Percentiles rank a stretch among this genome's conserved stretches.
Conservation (phyloP, 73 alveolate genomes). For the Effrenium voratum region DNA sequence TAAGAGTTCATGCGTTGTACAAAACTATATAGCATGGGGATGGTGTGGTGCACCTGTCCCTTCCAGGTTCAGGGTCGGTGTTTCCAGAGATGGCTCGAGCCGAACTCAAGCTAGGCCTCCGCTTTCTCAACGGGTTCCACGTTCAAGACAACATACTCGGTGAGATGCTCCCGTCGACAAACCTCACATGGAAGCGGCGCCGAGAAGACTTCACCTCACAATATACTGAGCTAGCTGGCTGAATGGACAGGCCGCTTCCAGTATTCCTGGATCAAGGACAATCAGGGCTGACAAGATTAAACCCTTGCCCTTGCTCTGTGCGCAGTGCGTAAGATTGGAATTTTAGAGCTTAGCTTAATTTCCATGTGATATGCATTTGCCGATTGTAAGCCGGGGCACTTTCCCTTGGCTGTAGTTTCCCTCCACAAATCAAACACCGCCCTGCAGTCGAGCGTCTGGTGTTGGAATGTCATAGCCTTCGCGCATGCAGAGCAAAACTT, state of each 20-base stretch:
- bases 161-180: conserved; percentile 41
- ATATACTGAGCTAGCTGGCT: neutral
- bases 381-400: no score
- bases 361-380: no score
- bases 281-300: neutral
- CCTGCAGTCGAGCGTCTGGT: conserved; percentile 3
- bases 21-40: no score
- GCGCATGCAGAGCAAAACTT: neutral
- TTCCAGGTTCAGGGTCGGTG: no score
- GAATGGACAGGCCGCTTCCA: conserved; percentile 78
- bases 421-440: no score
- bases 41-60: no score
- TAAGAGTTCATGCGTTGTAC: no score
- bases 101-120: neutral
- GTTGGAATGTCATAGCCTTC: conserved; percentile 71
- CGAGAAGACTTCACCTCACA: neutral
- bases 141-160: conserved; percentile 54
- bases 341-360: neutral
- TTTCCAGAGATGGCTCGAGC: no score
- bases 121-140: conserved; percentile 33
- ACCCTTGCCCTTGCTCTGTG: neutral
- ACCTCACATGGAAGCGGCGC: neutral
- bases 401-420: no score
- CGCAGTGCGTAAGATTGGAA: neutral
- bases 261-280: neutral